These are phyloP conservation scores for Xerocomus potaroensis DNA, from an alignment of 768 basidiomycete genomes.

Conservation along the genomic window DNA sequence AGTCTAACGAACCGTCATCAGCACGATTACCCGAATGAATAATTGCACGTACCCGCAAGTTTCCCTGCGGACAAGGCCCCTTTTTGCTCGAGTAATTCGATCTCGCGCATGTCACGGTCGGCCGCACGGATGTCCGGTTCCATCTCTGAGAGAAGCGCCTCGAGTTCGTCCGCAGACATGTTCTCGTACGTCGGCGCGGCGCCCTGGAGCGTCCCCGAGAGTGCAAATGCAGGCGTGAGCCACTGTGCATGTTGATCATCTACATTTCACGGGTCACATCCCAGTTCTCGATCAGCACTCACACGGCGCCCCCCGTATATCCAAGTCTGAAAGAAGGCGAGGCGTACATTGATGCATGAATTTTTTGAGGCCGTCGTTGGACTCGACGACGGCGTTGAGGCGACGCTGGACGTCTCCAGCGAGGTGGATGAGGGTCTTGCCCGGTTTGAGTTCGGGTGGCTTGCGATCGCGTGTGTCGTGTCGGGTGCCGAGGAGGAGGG, in stretches of 20 bases:
- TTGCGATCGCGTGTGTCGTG: slow-evolving; percentile 43
- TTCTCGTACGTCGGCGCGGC: slow-evolving; percentile 53
- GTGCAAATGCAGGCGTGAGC: slow-evolving; percentile 71
- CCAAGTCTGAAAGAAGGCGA: not conserved
- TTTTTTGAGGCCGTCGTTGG: slow-evolving; percentile 65
- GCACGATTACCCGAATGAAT: not conserved
- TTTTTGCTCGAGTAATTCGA: slow-evolving; percentile 63
- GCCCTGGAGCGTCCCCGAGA: slow-evolving; percentile 58
- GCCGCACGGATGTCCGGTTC: slow-evolving; percentile 80
- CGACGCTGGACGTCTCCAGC: slow-evolving; percentile 58
- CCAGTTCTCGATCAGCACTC: no score
- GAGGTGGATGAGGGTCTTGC: slow-evolving; percentile 54
- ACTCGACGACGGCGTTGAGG: slow-evolving; percentile 54
- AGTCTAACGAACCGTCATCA: slow-evolving; percentile 37
- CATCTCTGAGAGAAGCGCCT: slow-evolving; percentile 71
- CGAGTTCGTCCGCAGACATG: slow-evolving; percentile 65
- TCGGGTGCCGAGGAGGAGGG: slow-evolving; percentile 63
- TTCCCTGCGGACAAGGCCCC: slow-evolving; percentile 72
- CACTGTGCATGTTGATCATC: slow-evolving; percentile 75
- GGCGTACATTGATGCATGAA: slow-evolving; percentile 69
- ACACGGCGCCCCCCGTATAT: no score
- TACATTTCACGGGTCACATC: no score
- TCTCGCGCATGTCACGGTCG: slow-evolving; percentile 78
- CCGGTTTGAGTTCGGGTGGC: slow-evolving; percentile 40
- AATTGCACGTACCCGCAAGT: slow-evolving; percentile 45